phyloP scores from a whole-genome alignment of 2,329 filamentous ascomycete species.

The Exserohilum turcica region DNA sequence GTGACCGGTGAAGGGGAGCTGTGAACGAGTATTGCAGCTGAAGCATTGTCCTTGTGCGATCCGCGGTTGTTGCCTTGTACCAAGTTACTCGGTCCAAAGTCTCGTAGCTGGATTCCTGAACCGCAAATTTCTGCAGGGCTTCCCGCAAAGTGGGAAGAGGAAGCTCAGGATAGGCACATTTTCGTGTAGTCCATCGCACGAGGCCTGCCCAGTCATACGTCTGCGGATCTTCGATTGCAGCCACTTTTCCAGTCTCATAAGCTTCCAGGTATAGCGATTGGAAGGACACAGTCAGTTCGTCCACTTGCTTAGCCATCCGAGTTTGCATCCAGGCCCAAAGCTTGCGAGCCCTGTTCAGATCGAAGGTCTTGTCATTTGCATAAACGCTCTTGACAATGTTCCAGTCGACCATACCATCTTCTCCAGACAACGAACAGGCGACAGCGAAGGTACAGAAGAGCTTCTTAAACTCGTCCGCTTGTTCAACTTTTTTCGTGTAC shows the following conservation, averaged over 20 bases:
- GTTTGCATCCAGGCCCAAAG: constrained; percentile 47
- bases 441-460: constrained; percentile 39
- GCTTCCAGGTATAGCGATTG: constrained; percentile 68
- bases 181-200: constrained; percentile 68
- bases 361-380: constrained; percentile 43
- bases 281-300: constrained; percentile 66
- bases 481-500: constrained; percentile 25
- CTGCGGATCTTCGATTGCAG: constrained; percentile 63
- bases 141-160: constrained; percentile 29
- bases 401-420: constrained; percentile 49
- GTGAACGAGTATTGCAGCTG: constrained; percentile 32
- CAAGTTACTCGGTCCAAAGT: constrained; percentile 33
- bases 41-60: constrained; percentile 31
- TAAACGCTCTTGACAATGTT: constrained; percentile 49
- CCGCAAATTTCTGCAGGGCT: constrained; percentile 26
- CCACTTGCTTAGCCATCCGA: constrained; percentile 53
- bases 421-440: constrained; percentile 42
- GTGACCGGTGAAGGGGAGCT: constrained; percentile 28
- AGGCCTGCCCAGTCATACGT: constrained; percentile 72
- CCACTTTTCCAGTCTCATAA: constrained; percentile 66
- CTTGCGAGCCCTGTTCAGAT: constrained; percentile 40
- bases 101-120: constrained; percentile 38
- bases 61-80: constrained; percentile 32
- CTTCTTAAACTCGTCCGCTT: constrained; percentile 37
- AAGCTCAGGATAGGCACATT: constrained; percentile 35